A percentile compares a stretch with the other conserved stretches of the same genome.
Evolutionary conservation across 1,284 basidiomycete genomes (phyloP).

Genomic region (Austroboletus novae-zelandiae): DNA sequence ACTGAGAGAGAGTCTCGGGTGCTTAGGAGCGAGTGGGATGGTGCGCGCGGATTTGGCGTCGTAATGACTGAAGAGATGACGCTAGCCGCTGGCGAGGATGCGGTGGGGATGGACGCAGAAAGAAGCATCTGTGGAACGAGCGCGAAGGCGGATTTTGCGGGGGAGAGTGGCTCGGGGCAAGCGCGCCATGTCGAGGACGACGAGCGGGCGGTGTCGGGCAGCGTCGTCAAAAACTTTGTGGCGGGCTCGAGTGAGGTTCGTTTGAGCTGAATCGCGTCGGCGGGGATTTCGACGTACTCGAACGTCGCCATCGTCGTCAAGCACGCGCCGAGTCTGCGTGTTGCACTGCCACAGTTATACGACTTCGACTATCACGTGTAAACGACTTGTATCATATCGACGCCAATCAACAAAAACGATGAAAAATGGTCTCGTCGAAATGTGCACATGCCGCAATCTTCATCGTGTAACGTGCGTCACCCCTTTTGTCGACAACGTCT

Average conservation of each 20-base stretch:
- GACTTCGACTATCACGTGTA: too few species aligned
- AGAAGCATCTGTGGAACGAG: conserved; percentile 29
- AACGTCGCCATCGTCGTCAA: conserved; percentile 41
- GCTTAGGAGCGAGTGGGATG: conserved; percentile 35
- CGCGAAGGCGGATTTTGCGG: conserved; percentile 16
- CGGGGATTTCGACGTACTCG: conserved; percentile 52
- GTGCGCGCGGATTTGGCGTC: conserved; percentile 22
- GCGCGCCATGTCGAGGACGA: conserved; percentile 4
- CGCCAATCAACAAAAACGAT: too few species aligned
- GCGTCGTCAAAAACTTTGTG: conserved; percentile 42
- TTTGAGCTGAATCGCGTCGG: conserved; percentile 44
- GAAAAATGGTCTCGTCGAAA: too few species aligned
- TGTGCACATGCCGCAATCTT: too few species aligned
- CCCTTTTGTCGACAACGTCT: background rate
- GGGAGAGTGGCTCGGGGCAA: conserved; percentile 13
- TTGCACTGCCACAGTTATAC: conserved; percentile 9
- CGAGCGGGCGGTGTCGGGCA: conserved; percentile 36
- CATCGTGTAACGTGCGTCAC: too few species aligned
- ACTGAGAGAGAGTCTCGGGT: conserved; percentile 66
- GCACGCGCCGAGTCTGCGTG: background rate
- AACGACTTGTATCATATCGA: too few species aligned
- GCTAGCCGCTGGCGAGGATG: conserved; percentile 1
- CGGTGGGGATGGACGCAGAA: conserved; percentile 18
- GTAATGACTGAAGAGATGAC: conserved; percentile 18
- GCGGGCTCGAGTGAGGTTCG: conserved; percentile 37